Evolutionary conservation across 352 stramenopile genomes (phyloP), one percentile per base, ranked within the genome.

Genomic region (Phytophthora pini): DNA sequence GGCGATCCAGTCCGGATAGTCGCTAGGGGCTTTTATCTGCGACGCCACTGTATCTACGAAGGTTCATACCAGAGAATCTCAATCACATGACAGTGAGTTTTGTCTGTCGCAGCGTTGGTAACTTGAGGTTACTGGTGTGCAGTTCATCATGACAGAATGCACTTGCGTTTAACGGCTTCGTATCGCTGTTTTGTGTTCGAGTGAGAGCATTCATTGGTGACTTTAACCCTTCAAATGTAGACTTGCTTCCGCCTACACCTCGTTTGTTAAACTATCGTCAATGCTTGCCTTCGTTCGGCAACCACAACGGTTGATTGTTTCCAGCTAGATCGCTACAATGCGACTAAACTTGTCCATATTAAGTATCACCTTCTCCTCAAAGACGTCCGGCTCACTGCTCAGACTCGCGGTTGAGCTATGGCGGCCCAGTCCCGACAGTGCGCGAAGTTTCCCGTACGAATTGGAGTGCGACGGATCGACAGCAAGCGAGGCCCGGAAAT

Each of bases 331-430:
- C 8, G 40, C 51, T 40, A 74, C 48, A 13, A 59, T 74, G 32
- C 52, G 61, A 36, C 43, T 44, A 43, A 66, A 34, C 20, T 54
- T 59, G 40, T 72, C 49, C 27, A 72, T 55, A 26, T 70, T 65
- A 36, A 66, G 43, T 11, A 55, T 36, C 39, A 70, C 56, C 10
- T 76, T 76, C 38, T 72, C 56, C 36, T 62, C 56, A 34, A 71
- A 46, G 5, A 56, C 24, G 36, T 49, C 31, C n/a, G 31, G 20
- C 9, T 66, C 52, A 9, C 47, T 56, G 29, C 49, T 41, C 8
- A 67, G 63, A 53, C 48, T 76, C n/a, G 44, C 24, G n/a, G 34
- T 22, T 1, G 48, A 73, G 45, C 64, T 74, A 48, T 70, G 53
- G 15, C 72, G 71, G 26, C 57, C 76, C 38, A 79, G 36, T 17